These are phyloP conservation scores for Pythium rishiriense DNA, from an alignment of 352 stramenopile genomes.

Conservation along the genomic window DNA sequence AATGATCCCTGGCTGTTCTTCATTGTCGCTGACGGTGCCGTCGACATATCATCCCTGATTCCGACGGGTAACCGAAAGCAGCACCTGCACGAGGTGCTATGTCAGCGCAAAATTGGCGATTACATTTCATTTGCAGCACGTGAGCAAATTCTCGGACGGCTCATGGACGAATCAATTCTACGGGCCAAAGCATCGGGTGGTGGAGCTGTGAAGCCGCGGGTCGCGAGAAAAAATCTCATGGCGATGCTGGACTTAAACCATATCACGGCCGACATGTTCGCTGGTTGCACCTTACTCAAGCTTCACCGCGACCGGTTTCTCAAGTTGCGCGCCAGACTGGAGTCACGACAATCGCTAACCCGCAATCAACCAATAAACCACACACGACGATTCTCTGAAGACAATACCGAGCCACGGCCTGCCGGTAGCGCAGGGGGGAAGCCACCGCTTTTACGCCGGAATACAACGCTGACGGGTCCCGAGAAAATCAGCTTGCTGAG, in stretches of 20 bases:
- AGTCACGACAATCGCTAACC: constrained; percentile 20
- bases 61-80: constrained; percentile 43
- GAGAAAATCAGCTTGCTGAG: constrained; percentile 69
- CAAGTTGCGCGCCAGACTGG: constrained; percentile 38
- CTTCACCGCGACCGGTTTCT: constrained; percentile 54
- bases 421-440: background rate
- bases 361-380: constrained; percentile 33
- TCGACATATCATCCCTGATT: constrained; percentile 59
- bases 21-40: constrained; percentile 52
- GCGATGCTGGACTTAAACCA: constrained; percentile 62
- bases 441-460: constrained; percentile 7
- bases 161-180: constrained; percentile 36
- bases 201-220: constrained; percentile 6
- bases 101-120: constrained; percentile 52
- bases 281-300: constrained; percentile 60
- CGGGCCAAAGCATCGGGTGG: constrained; percentile 14
- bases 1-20: constrained; percentile 55
- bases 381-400: constrained; percentile 53
- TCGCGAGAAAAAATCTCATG: constrained; percentile 49
- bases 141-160: constrained; percentile 46
- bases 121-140: constrained; percentile 58
- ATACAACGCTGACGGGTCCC: constrained; percentile 34
- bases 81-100: constrained; percentile 55
- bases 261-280: constrained; percentile 49
- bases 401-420: constrained; percentile 16